Base-by-base conservation (phyloP, 2,329 filamentous ascomycete genomes). In the Penicillium palitans region DNA sequence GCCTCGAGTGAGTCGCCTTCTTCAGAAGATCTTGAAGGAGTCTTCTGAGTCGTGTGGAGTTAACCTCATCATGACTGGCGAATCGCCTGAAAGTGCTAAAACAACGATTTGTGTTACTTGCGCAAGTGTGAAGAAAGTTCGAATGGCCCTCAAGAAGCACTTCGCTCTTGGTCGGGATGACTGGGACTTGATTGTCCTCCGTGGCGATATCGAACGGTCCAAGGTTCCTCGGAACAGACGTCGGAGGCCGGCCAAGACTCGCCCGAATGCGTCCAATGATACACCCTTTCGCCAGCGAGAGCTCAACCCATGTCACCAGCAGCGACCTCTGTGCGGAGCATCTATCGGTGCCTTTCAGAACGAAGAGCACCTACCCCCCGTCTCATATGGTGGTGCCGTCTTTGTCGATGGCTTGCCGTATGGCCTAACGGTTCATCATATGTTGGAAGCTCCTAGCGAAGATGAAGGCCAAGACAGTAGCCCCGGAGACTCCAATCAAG, bases 381-480 rank as follows among this genome's bases (percentile, higher is more conserved):
- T 96, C 3, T 96, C 91, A 33, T 92, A 96, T 65, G 93, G 93
- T 13, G 93, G 93, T 9, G 83, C 96, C 4, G 86, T 98, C 41
- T 79, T 95, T 33, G 86, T 98, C 2, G 92, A 98, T 70, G 87
- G 90, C 55, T 87, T 89, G 72, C 86, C 90, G 0, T 95, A 92
- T 68, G 93, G 93, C 13, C 95, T 98, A 90, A 97, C 91, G 24
- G 93, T 98, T 0, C 93, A 98, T 70, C 93, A 98, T 74, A 93
- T 98, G 87, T 84, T 98, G 2, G 93, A 97, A 67, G 77, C 79
- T 13, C 79, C 84, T 12, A 84, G 83, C 58, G 81, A 83, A 45
- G 81, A 83, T 44, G 82, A 84, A 15, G 78, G 77, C 9, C 73
- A 83, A 45, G 81, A 82, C 40, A 81, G 83, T 15, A 78, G 76